Conservation (phyloP, 2,329 filamentous ascomycete genomes). For the Knufia fluminis region DNA sequence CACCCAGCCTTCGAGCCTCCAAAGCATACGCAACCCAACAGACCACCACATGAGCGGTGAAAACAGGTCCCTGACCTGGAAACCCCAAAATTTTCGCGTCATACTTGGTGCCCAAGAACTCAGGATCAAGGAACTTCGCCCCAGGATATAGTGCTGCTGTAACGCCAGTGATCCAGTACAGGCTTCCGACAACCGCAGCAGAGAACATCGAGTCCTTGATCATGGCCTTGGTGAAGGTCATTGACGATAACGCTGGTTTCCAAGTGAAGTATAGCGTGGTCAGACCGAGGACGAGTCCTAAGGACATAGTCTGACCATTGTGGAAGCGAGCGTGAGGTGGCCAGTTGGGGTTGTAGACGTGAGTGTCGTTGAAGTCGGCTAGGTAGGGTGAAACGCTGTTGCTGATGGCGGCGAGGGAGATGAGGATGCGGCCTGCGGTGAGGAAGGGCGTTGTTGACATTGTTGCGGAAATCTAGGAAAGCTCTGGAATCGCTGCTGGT, state of each 20-base stretch:
- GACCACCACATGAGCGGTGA: conserved; percentile 11
- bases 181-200: conserved; percentile 31
- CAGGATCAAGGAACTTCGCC: conserved; percentile 36
- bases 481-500: background rate
- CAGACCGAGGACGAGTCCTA: conserved; percentile 31
- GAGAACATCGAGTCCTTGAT: conserved; percentile 19
- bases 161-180: conserved; percentile 39
- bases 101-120: conserved; percentile 29
- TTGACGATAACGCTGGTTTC: conserved; percentile 5
- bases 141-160: conserved; percentile 41
- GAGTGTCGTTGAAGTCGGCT: conserved; percentile 36
- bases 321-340: conserved; percentile 45
- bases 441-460: conserved; percentile 7
- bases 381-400: conserved; percentile 23
- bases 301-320: conserved; percentile 45
- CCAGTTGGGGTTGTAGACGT: conserved; percentile 42
- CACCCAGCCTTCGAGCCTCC: conserved; percentile 14
- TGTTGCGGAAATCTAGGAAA: background rate
- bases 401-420: conserved; percentile 16
- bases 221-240: conserved; percentile 1
- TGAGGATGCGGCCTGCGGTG: conserved; percentile 13
- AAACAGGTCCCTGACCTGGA: conserved; percentile 29
- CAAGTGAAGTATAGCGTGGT: conserved; percentile 13
- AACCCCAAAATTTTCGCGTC: conserved; percentile 22
- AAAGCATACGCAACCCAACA: conserved; percentile 21